These are phyloP conservation scores for Fraxinus latifolia DNA, from an alignment of 305 asterid genomes.

Conservation along the genomic window DNA sequence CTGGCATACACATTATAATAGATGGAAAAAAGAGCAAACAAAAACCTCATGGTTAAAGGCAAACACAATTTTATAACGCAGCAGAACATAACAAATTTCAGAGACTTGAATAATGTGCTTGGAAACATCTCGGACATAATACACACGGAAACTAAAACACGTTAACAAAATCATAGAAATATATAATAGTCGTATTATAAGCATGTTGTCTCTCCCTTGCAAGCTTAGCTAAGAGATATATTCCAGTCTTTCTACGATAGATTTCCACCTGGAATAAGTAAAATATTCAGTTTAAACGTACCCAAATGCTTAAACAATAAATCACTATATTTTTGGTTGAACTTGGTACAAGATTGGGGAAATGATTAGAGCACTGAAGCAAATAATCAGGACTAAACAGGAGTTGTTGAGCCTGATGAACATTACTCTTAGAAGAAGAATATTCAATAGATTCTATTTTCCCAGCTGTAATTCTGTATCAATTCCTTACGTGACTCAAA, in stretches of 20 bases:
- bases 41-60: conserved; percentile 7
- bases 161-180: background rate
- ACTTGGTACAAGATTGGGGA: background rate
- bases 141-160: background rate
- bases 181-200: background rate
- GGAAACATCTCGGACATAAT: background rate
- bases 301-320: background rate
- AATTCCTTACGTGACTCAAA: conserved; percentile 10
- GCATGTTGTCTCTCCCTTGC: background rate
- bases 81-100: background rate
- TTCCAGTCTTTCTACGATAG: background rate
- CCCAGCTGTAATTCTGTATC: conserved; percentile 6
- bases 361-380: background rate
- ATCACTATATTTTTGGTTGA: background rate
- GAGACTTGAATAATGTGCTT: background rate
- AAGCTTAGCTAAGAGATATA: background rate
- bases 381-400: background rate
- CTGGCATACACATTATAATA: background rate
- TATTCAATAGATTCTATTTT: background rate
- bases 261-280: conserved; percentile 4
- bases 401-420: background rate
- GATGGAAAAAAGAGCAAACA: conserved; percentile 1
- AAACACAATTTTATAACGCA: background rate
- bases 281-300: background rate
- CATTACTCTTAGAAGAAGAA: background rate